Evolutionary conservation across 805 yeast species (phyloP).

Genomic region (Isabelozyma pseudorhagii): DNA sequence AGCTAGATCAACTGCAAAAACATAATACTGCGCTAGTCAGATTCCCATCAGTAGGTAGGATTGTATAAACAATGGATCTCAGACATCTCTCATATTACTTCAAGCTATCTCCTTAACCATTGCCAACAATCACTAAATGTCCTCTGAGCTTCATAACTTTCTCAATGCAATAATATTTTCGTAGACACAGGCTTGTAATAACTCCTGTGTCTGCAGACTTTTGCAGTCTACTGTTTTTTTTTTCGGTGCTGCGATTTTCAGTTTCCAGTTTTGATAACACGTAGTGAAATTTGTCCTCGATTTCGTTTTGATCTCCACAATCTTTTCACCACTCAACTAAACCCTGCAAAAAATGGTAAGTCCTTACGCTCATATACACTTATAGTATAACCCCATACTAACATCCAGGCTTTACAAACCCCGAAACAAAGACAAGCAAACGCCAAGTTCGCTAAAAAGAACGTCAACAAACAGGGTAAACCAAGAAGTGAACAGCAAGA

Average conservation of each 20-base stretch:
- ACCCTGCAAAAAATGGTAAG: background rate
- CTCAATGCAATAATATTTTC: background rate
- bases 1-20: no score
- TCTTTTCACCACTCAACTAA: background rate
- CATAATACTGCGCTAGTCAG: no score
- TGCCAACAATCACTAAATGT: no score
- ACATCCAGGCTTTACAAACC: constrained; percentile 64
- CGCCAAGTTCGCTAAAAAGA: constrained; percentile 71
- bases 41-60: no score
- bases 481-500: constrained; percentile 41
- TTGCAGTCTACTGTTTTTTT: background rate
- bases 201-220: background rate
- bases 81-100: no score
- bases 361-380: background rate
- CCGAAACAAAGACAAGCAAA: constrained; percentile 89
- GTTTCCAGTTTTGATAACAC: background rate
- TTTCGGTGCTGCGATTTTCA: background rate
- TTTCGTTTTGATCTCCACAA: background rate
- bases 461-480: constrained; percentile 74
- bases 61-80: no score
- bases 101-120: no score
- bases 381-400: background rate
- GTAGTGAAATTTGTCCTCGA: background rate
- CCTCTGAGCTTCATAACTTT: background rate
- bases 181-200: no score